phyloP scores from a whole-genome alignment of 768 basidiomycete genomes.

The Roridomyces roridus region DNA sequence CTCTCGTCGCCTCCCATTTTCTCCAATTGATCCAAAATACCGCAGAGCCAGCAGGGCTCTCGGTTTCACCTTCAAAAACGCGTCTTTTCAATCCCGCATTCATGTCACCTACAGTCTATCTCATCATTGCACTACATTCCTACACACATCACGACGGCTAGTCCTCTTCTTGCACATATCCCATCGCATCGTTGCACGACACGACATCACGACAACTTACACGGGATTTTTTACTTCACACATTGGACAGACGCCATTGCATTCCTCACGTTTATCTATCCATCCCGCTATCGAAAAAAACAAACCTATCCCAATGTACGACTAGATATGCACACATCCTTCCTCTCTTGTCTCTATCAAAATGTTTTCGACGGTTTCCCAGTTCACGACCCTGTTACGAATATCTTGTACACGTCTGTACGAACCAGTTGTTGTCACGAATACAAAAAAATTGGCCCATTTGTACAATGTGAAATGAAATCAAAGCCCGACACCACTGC shows the following conservation, averaged over 20 bases:
- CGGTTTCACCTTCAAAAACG: slow-evolving; percentile 9
- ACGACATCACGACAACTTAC: slow-evolving; percentile 33
- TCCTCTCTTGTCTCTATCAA: slow-evolving; percentile 37
- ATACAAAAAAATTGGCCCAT: slow-evolving; percentile 25
- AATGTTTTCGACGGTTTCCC: slow-evolving; percentile 37
- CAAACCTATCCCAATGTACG: slow-evolving; percentile 54
- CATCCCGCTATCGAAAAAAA: slow-evolving; percentile 26
- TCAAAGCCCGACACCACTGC: neutral
- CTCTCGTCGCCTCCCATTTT: slow-evolving; percentile 39
- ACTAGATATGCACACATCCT: slow-evolving; percentile 68
- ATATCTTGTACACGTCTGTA: slow-evolving; percentile 24
- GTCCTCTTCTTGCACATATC: slow-evolving; percentile 35
- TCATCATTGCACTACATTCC: slow-evolving; percentile 22
- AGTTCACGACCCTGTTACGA: slow-evolving; percentile 35
- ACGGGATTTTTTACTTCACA: slow-evolving; percentile 31
- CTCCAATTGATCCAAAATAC: slow-evolving; percentile 20
- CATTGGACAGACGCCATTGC: slow-evolving; percentile 25
- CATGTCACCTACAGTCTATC: slow-evolving; percentile 24
- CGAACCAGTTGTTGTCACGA: slow-evolving; percentile 22
- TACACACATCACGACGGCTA: slow-evolving; percentile 30
- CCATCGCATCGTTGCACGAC: slow-evolving; percentile 45
- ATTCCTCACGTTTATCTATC: slow-evolving; percentile 18
- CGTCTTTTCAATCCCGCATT: slow-evolving; percentile 10
- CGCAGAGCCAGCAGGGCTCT: slow-evolving; percentile 18
- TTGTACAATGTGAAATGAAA: neutral